A percentile compares a stretch with the other conserved stretches of the same genome.
phyloP scores from a whole-genome alignment of 208 protist genomes.

The Trypanosoma lewisi region DNA sequence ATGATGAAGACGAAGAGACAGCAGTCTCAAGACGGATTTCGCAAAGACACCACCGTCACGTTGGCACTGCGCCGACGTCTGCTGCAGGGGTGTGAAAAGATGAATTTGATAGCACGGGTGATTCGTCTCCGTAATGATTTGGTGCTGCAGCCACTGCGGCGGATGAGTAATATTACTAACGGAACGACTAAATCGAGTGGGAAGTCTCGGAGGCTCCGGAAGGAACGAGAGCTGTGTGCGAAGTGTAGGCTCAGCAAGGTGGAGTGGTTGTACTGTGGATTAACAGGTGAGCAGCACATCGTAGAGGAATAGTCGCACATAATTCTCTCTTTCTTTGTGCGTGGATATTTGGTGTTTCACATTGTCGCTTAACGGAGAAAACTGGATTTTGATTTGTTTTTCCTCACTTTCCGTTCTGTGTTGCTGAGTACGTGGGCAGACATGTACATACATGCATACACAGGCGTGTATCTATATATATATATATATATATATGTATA shows the following conservation, averaged over 20 bases:
- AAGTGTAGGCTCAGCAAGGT: slow-evolving; percentile 43
- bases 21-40: background rate
- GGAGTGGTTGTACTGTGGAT: slow-evolving; percentile 65
- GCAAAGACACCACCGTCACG: background rate
- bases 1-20: background rate
- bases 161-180: background rate
- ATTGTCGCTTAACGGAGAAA: background rate
- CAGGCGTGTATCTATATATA: slow-evolving; percentile 3
- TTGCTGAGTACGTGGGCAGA: background rate
- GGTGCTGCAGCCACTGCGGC: background rate
- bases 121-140: background rate
- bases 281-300: slow-evolving; percentile 50
- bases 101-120: slow-evolving; percentile 5
- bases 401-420: background rate
- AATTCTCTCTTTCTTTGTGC: slow-evolving; percentile 15
- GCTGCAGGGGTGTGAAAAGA: background rate
- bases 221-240: slow-evolving; percentile 31
- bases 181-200: background rate
- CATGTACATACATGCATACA: background rate
- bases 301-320: background rate
- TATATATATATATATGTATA: slow-evolving; percentile 15
- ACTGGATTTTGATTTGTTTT: background rate
- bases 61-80: slow-evolving; percentile 10
- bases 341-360: background rate
- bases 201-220: background rate